phyloP scores from a whole-genome alignment of 2,329 filamentous ascomycete species.

The Helotiales sp. region DNA sequence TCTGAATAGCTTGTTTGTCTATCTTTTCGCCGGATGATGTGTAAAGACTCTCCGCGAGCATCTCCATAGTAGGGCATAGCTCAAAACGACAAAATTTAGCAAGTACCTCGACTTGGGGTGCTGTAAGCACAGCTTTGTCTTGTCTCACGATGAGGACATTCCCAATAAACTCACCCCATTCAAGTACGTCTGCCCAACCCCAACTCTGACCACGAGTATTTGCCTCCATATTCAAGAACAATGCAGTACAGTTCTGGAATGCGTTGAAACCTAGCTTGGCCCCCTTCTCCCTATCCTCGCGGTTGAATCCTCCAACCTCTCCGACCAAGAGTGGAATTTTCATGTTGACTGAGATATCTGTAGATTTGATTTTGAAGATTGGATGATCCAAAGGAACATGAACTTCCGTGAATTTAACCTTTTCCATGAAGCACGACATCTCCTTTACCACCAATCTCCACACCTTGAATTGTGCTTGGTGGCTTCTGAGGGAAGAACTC shows the following conservation, averaged over 20 bases:
- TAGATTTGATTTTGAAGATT: neutral
- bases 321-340: constrained; percentile 6
- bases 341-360: constrained; percentile 11
- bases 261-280: neutral
- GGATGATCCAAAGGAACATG: neutral
- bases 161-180: constrained; percentile 6
- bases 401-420: neutral
- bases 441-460: neutral
- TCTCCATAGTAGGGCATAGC: neutral
- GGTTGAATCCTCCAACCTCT: neutral
- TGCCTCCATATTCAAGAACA: constrained; percentile 9
- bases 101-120: constrained; percentile 17
- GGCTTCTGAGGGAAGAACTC: no score
- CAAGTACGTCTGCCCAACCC: neutral
- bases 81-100: neutral
- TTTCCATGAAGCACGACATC: neutral
- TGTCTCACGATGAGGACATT: constrained; percentile 16
- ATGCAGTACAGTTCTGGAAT: constrained; percentile 2
- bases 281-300: neutral
- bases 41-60: neutral
- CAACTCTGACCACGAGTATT: neutral
- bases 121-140: constrained; percentile 13
- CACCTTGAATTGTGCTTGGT: neutral
- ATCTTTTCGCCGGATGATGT: neutral
- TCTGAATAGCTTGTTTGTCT: neutral